Evolutionary conservation across 2,329 filamentous ascomycete species (phyloP), one percentile per base, ranked within the genome.

Genomic region (Pseudogymnoascus sp.): DNA sequence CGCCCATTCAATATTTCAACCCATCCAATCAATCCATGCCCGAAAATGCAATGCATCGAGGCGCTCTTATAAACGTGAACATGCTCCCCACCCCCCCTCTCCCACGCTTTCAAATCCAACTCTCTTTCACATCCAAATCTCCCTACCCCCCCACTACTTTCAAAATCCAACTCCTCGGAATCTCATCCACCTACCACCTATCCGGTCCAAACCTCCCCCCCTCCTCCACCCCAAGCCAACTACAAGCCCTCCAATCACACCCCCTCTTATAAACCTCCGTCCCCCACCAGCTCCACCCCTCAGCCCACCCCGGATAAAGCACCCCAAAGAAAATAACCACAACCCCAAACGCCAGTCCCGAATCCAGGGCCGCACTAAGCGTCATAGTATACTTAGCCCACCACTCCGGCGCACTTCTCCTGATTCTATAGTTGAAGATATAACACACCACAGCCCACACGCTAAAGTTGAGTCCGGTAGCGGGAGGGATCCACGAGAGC

Each of bases 381-480:
- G 90, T 93, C 90, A 96, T 95, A 42, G 90, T 93, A 74, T 96
- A 96, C 75, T 96, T 95, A 59, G 85, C 86, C 91, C 91, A 96
- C 91, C 91, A 96, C 1, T 84, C 86, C 31, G 80, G 80, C 26
- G 85, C 87, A 21, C 87, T 80, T 37, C 84, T 84, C 72, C 87
- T 86, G 71, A 96, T 82, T 65, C 88, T 75, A 73, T 88, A 87
- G 74, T 96, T 96, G 80, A 96, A 96, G 47, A 91, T 69, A 74
- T 88, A 96, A 77, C 90, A 95, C 12, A 96, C 89, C 6, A 95
- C 77, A 0, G 87, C 89, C 90, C 91, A 96, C 47, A 93, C 88
- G 1, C 86, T 90, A 73, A 95, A 96, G 74, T 96, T 96, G 67
- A 96, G 85, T 0, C 91, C 91, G 0, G 88, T 89, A 2, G 91